Percentiles rank a stretch among this genome's conserved stretches.
These are phyloP conservation scores for Nakazawaea pomicola DNA, from an alignment of 805 yeast genomes.

Conservation along the genomic window DNA sequence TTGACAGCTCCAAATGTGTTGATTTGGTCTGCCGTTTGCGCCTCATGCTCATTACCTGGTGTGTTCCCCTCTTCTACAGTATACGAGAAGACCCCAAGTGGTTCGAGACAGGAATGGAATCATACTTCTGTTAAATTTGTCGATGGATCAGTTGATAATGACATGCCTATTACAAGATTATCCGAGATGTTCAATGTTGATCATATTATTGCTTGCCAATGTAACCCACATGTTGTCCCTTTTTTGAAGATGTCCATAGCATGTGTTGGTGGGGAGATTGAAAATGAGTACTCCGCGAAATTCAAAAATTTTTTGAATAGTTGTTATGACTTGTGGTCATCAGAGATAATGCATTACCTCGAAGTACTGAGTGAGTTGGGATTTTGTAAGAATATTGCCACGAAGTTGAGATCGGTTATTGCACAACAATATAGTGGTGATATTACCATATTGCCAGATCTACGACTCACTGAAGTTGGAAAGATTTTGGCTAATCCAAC, in stretches of 20 bases:
- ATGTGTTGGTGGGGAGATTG: constrained; percentile 65
- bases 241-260: constrained; percentile 65
- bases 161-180: constrained; percentile 82
- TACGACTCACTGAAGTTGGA: constrained; percentile 51
- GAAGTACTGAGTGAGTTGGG: constrained; percentile 75
- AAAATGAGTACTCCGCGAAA: constrained; percentile 52
- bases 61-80: constrained; percentile 83
- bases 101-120: constrained; percentile 79
- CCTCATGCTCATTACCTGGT: constrained; percentile 92
- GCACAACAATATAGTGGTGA: constrained; percentile 92
- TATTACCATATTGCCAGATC: constrained; percentile 84
- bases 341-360: constrained; percentile 75
- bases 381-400: constrained; percentile 62
- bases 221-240: constrained; percentile 94
- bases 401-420: constrained; percentile 69
- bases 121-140: constrained; percentile 74
- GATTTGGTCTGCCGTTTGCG: constrained; percentile 87
- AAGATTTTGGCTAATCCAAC: constrained; percentile 78
- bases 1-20: constrained; percentile 77
- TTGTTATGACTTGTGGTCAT: constrained; percentile 52
- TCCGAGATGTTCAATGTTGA: constrained; percentile 97
- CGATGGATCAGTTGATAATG: constrained; percentile 95
- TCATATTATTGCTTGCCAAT: constrained; percentile 96
- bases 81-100: constrained; percentile 72
- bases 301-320: constrained; percentile 47